Conservation (phyloP, 2,329 filamentous ascomycete species). For the Trichoderma atrobrunneum region DNA sequence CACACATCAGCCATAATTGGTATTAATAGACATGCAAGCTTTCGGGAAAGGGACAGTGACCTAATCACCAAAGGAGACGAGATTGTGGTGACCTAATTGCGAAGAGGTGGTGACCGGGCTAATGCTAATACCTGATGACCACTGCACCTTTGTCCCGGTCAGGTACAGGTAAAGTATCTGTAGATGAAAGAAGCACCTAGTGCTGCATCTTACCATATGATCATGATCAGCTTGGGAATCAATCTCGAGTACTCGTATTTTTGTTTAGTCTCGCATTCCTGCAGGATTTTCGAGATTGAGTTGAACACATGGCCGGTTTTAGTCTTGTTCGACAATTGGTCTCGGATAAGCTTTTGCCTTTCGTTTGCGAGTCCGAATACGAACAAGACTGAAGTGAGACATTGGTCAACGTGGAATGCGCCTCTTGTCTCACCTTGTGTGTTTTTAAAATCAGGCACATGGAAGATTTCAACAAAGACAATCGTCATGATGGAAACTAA, state of each 20-base stretch:
- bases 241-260: not conserved
- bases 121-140: not conserved
- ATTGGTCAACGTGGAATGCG: not conserved
- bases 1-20: not conserved
- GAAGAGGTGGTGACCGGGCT: not conserved
- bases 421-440: not conserved
- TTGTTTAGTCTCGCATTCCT: conserved; percentile 1
- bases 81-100: not conserved
- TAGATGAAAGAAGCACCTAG: not conserved
- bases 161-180: not conserved
- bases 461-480: not conserved
- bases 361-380: conserved; percentile 12
- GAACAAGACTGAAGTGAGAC: not conserved
- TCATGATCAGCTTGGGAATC: not conserved
- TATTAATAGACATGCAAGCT: not conserved
- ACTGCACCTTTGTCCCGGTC: not conserved
- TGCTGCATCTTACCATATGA: not conserved
- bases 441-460: not conserved
- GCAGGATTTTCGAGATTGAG: not conserved
- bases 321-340: not conserved
- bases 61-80: not conserved
- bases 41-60: conserved; percentile 4
- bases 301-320: not conserved
- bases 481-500: not conserved
- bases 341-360: not conserved